phyloP scores from a whole-genome alignment of 441 rosid species.

The Geranium incanum region DNA sequence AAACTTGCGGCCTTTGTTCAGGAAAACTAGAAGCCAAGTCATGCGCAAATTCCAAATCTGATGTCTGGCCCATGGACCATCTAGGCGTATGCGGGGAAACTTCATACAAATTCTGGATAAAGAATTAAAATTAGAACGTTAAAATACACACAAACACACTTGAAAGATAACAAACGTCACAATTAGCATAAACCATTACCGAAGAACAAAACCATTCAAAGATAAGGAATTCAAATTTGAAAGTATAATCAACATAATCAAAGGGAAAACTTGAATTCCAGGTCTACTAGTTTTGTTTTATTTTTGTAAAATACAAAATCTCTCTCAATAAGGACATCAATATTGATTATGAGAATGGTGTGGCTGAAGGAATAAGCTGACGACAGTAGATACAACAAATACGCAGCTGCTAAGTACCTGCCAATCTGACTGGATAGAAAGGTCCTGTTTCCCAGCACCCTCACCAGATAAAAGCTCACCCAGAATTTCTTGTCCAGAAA shows the following conservation, averaged over 20 bases:
- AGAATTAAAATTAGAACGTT: slow-evolving; percentile 24
- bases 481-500: slow-evolving; percentile 32
- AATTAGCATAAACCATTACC: not conserved
- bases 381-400: slow-evolving; percentile 3
- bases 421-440: slow-evolving; percentile 47
- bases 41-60: slow-evolving; percentile 40
- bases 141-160: slow-evolving; percentile 5
- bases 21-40: slow-evolving; percentile 34
- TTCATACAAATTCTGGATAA: slow-evolving; percentile 37
- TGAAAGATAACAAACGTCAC: not conserved
- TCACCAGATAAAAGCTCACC: slow-evolving; percentile 32
- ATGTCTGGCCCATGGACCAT: slow-evolving; percentile 33
- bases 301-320: not conserved
- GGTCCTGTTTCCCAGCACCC: slow-evolving; percentile 28
- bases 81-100: slow-evolving; percentile 29
- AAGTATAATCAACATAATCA: not conserved
- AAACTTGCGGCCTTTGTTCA: slow-evolving; percentile 39
- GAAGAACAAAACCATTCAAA: not conserved
- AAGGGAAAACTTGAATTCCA: not conserved
- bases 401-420: slow-evolving; percentile 44
- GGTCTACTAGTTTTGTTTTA: not conserved
- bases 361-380: not conserved
- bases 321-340: not conserved
- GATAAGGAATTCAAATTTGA: not conserved
- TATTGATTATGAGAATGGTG: slow-evolving; percentile 1